phyloP scores from a whole-genome alignment of 140 eudicot species.

The Cichorium intybus region DNA sequence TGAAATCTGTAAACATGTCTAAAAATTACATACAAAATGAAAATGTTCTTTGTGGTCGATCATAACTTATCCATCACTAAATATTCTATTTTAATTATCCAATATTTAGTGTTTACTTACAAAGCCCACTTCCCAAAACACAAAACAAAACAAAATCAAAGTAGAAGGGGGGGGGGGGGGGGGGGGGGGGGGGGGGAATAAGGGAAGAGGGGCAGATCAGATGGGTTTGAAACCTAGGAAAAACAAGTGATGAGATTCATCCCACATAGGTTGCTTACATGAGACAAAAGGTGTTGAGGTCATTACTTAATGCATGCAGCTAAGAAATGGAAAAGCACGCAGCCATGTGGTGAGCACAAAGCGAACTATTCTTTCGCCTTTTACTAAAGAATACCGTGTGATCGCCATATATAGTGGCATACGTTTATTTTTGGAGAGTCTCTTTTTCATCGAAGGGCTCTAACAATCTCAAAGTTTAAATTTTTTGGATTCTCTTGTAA shows the following conservation, averaged over 20 bases:
- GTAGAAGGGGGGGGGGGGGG: not conserved
- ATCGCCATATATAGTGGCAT: conserved; percentile 3
- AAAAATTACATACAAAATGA: too few species aligned
- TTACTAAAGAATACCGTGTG: conserved; percentile 89
- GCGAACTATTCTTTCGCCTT: conserved; percentile 94
- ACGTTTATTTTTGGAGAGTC: conserved; percentile 34
- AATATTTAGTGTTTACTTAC: too few species aligned
- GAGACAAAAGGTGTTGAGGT: not conserved
- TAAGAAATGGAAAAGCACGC: conserved; percentile 13
- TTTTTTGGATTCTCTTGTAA: too few species aligned
- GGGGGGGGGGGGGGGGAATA: not conserved
- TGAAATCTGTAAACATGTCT: too few species aligned
- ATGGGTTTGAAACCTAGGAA: not conserved
- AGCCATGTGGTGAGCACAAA: conserved; percentile 59
- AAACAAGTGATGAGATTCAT: not conserved
- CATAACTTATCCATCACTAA: too few species aligned
- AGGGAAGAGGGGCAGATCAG: not conserved
- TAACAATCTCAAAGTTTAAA: not conserved
- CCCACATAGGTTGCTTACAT: not conserved
- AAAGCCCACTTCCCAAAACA: too few species aligned
- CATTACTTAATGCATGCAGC: not conserved
- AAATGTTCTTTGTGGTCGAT: too few species aligned
- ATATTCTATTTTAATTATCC: too few species aligned
- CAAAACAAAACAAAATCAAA: not conserved
- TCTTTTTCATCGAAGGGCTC: conserved; percentile 14